Base-by-base conservation (phyloP, 1,284 basidiomycete species). In the Rhodotorula sp. region DNA sequence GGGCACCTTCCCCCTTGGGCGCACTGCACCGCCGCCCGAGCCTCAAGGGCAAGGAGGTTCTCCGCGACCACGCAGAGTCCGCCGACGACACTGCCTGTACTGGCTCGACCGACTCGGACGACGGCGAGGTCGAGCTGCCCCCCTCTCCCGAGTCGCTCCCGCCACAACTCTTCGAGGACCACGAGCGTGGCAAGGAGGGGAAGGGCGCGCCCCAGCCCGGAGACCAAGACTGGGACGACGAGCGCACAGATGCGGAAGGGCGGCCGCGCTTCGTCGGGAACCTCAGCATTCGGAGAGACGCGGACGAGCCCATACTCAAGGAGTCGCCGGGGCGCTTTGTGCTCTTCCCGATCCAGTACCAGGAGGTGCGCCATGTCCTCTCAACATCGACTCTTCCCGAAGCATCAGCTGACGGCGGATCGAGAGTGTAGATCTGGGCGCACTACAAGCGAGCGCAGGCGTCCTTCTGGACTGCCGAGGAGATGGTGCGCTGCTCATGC, bases 401-500 rank as follows among this genome's bases (percentile, higher is more conserved):
- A 7, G 12, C 5, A 8, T 9, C 7, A 17, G 53, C 53, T 61
- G 60, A 61, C 19, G 23, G n/a, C 41, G 17, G 45, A 57, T n/a
- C 17, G 27, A 14, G 19, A 7, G 9, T 0, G 19, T 64, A 80
- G 79, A 78, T 80, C 63, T 80, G 79, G 79, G 68, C 71, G 54
- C 72, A 74, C 54, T 80, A 80, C 73, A 80, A 80, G 67, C 76
- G 72, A 46, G 79, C 77, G 2, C 81, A 83, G 73, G 82, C 82
- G 10, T 82, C 81, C 25, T 84, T 84, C 78, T 84, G 83, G 83
- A 84, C 83, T 10, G 83, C 83, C 41, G 83, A 84, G 71, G 83
- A 84, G 78, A 83, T 84, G 69, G 70, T 72, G 7, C 41, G 52
- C 25, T 0, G 3, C 27, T 17, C n/a, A 3, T 10, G 45, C 21